phyloP scores from a whole-genome alignment of 306 rosid genomes.

The Mimosa bimucronata region DNA sequence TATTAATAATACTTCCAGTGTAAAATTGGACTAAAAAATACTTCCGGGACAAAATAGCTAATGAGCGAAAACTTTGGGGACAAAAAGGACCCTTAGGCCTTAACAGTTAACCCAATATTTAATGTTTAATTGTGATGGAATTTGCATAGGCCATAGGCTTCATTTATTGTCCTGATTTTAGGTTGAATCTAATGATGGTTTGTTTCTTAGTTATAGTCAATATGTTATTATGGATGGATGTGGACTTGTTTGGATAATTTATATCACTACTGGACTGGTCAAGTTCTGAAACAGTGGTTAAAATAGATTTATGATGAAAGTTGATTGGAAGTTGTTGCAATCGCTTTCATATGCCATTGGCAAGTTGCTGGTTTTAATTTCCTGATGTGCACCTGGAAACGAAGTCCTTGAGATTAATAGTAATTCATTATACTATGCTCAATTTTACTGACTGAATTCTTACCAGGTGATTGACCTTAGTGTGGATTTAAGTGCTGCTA shows the following conservation, averaged over 20 bases:
- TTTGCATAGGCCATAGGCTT: background rate
- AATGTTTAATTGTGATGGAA: background rate
- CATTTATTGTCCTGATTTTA: background rate
- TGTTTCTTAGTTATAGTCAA: background rate
- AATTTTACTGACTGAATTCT: slow-evolving; percentile 27
- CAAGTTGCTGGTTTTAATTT: slow-evolving; percentile 5
- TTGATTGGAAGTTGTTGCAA: background rate
- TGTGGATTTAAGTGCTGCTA: slow-evolving; percentile 95
- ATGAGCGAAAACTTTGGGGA: no score
- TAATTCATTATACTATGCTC: slow-evolving; percentile 16
- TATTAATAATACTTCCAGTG: no score
- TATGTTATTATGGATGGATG: background rate
- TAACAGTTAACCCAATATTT: no score
- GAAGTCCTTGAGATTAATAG: background rate
- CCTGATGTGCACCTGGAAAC: background rate
- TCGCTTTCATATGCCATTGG: background rate
- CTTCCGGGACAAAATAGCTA: no score
- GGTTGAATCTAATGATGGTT: background rate
- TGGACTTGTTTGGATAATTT: background rate
- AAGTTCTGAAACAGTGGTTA: background rate
- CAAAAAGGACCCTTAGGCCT: no score
- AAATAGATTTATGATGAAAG: background rate
- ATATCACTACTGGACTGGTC: background rate
- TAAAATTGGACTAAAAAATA: no score
- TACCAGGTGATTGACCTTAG: slow-evolving; percentile 82